Evolutionary conservation across 768 basidiomycete species (phyloP), one percentile per base, ranked within the genome.

Genomic region (Lentinula lateritia): DNA sequence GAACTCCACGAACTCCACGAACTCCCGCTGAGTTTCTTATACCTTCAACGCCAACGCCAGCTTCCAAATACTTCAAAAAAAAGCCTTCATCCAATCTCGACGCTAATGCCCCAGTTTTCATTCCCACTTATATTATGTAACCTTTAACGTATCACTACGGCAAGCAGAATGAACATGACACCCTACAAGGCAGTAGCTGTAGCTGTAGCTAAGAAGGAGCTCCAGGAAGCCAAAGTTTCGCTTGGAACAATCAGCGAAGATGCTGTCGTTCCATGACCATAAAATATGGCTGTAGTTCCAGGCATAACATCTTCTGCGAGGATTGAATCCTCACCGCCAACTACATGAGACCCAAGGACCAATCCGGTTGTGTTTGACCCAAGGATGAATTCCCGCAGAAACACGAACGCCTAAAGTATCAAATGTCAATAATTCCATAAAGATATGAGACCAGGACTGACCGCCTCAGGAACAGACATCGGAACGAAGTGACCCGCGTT

Each of bases 351-450:
- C 18, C n/a, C 67, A 18, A 69, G 72, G 36, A 90, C 83, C 6
- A 83, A 76, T 0, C 88, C 89, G 1, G 84, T 84, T 36, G 73
- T 60, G 70, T 88, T 87, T 60, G 71, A 72, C 3, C 89, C 88
- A 48, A 91, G 73, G 55, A 91, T 74, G 64, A 90, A 91, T 62
- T 91, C 86, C 18, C 83, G 82, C 12, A 79, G 68, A 70, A 91
- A 83, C 20, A 79, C 80, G 68, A 81, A 77, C 4, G 83, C 86
- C 89, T 90, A 63, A 1, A 20, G 28, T 28, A 28, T 28, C 28
- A 28, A 28, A 28, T 28, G 28, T 28, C 28, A 28, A 28, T 28
- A 28, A 28, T 28, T 28, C 28, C 28, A 28, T 28, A 4, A 28
- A 28, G 28, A 28, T 2, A 28, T 28, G 3, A 4, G 28, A 28